Conservation (phyloP, 208 protist species). For the Novymonas esmeraldas region DNA sequence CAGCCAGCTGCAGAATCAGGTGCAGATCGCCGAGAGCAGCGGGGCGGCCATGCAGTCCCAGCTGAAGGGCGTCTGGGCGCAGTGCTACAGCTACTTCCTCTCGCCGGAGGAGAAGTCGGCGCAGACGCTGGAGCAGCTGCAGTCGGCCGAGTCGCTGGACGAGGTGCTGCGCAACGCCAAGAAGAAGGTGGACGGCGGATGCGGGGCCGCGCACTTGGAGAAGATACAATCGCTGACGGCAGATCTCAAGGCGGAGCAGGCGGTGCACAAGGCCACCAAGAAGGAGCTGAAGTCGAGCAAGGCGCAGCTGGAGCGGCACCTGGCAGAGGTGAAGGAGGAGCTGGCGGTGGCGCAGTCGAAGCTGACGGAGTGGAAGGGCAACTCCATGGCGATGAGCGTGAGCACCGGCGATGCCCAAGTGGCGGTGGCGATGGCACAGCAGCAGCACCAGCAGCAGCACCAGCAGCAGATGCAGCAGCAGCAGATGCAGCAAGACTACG, state of each 20-base stretch:
- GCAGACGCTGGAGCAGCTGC: constrained; percentile 38
- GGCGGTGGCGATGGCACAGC: background rate
- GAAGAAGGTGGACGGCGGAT: constrained; percentile 25
- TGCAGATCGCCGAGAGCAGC: constrained; percentile 66
- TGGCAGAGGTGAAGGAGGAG: constrained; percentile 29
- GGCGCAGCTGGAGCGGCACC: constrained; percentile 33
- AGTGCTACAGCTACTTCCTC: constrained; percentile 64
- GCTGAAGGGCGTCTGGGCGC: constrained; percentile 51
- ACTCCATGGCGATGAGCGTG: background rate
- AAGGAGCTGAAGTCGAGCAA: constrained; percentile 35
- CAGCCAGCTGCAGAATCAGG: constrained; percentile 66
- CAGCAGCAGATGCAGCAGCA: constrained; percentile 48
- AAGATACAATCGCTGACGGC: constrained; percentile 37
- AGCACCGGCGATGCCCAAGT: constrained; percentile 1
- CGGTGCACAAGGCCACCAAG: constrained; percentile 46
- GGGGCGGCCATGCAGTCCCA: constrained; percentile 43
- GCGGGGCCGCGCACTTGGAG: constrained; percentile 40
- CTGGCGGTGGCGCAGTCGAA: constrained; percentile 15
- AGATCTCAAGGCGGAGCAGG: constrained; percentile 44
- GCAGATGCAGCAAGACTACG: constrained; percentile 46
- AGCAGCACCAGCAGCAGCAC: constrained; percentile 3
- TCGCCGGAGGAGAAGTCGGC: constrained; percentile 19
- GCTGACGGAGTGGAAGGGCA: constrained; percentile 6
- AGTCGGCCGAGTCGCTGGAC: constrained; percentile 51
- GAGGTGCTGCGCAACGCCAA: constrained; percentile 43